Evolutionary conservation across 2,329 filamentous ascomycete species (phyloP).

Genomic region (Fusarium odoratissimum): DNA sequence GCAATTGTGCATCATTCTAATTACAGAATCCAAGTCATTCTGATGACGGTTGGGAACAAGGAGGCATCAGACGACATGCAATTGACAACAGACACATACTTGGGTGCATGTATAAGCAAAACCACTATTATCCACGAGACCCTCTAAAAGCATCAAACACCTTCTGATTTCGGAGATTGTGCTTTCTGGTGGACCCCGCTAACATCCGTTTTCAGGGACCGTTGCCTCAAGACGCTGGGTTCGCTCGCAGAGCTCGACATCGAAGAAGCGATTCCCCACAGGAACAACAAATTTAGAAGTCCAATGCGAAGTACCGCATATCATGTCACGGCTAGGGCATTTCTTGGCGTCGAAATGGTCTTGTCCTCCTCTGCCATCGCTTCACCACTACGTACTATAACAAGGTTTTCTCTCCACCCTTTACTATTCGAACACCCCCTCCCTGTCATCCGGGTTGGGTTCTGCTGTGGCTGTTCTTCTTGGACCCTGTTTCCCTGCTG

Average conservation of each 20-base stretch:
- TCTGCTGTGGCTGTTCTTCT: conserved; percentile 36
- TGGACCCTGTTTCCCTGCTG: conserved; percentile 33
- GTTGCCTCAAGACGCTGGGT: conserved; percentile 16
- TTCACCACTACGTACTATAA: conserved; percentile 4
- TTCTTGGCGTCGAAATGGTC: conserved; percentile 35
- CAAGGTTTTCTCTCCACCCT: conserved; percentile 14
- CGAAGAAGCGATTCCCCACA: conserved; percentile 21
- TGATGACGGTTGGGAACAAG: neutral
- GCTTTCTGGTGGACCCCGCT: conserved; percentile 11
- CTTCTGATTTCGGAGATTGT: conserved; percentile 31
- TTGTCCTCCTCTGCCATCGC: conserved; percentile 12
- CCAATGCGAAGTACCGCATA: conserved; percentile 28
- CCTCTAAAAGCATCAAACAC: conserved; percentile 1
- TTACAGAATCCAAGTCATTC: neutral
- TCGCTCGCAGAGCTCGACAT: neutral
- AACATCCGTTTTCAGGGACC: conserved; percentile 12
- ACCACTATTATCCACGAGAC: neutral
- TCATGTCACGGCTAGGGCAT: conserved; percentile 26
- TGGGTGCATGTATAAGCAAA: neutral
- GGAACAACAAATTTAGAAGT: conserved; percentile 19
- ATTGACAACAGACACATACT: neutral
- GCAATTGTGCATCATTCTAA: neutral
- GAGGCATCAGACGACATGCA: neutral
- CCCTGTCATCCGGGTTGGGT: neutral
- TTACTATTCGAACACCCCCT: conserved; percentile 15